These are phyloP conservation scores for Syzygium jambos DNA, from an alignment of 345 rosid species.

Conservation along the genomic window DNA sequence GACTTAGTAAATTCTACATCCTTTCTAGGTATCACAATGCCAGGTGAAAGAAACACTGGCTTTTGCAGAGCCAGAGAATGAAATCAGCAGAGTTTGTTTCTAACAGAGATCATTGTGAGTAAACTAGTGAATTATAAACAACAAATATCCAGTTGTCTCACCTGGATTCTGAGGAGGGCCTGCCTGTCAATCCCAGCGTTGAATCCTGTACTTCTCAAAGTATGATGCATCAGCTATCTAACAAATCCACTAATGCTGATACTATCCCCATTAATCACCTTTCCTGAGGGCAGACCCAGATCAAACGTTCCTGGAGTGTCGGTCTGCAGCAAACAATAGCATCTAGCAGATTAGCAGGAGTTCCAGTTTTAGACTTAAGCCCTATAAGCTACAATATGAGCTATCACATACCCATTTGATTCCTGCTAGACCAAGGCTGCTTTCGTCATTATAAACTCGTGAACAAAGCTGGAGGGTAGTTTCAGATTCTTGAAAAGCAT, in stretches of 20 bases:
- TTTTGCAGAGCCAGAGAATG: not conserved
- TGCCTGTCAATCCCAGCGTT: not conserved
- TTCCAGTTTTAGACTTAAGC: not conserved
- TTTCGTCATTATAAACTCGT: constrained; percentile 42
- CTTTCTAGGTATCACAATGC: not conserved
- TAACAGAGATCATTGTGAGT: not conserved
- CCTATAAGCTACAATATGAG: not conserved
- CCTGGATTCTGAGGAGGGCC: not conserved
- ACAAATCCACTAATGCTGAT: constrained; percentile 7
- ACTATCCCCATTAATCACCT: constrained; percentile 35
- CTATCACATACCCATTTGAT: constrained; percentile 68
- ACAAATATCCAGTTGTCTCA: not conserved
- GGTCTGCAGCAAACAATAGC: constrained; percentile 31
- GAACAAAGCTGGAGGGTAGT: constrained; percentile 34
- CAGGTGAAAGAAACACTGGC: not conserved
- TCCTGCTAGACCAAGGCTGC: constrained; percentile 84
- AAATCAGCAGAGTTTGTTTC: not conserved
- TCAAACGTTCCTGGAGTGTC: constrained; percentile 86
- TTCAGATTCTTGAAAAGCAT: constrained; percentile 25
- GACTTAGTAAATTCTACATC: not conserved
- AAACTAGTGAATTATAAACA: not conserved
- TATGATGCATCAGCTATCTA: not conserved
- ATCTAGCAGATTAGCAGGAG: not conserved
- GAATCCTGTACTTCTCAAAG: not conserved
- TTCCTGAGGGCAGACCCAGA: constrained; percentile 55